A percentile compares a stretch with the other conserved stretches of the same genome.
Evolutionary conservation across 495 filamentous ascomycete species (phyloP).

Genomic region (Trichoderma erinaceum): DNA sequence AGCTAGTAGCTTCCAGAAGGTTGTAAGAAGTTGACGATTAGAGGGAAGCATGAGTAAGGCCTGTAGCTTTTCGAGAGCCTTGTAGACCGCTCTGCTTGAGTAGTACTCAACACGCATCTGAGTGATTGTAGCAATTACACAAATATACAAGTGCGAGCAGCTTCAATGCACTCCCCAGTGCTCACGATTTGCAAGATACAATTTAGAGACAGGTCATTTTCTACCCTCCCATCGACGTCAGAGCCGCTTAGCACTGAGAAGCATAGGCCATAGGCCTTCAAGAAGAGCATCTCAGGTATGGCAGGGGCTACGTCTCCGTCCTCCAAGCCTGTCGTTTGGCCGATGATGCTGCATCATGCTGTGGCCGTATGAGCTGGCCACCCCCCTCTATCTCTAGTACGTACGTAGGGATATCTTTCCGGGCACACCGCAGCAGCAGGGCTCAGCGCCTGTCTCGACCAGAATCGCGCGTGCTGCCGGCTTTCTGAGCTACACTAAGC

Average conservation of each 20-base stretch:
- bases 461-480: constrained; percentile 1
- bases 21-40: background rate
- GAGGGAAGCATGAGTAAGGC: background rate
- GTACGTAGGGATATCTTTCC: background rate
- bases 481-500: background rate
- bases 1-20: background rate
- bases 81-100: background rate
- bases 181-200: too few relatives aligned
- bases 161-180: too few relatives aligned
- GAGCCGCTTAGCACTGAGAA: background rate
- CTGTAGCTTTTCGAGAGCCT: background rate
- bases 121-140: too few relatives aligned
- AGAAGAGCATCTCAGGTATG: background rate
- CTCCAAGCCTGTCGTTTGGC: constrained; percentile 3
- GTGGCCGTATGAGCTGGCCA: constrained; percentile 10
- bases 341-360: background rate
- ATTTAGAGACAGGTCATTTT: too few relatives aligned
- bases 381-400: background rate
- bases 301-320: constrained; percentile 1
- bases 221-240: too few relatives aligned
- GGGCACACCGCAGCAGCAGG: background rate
- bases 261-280: background rate
- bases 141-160: too few relatives aligned
- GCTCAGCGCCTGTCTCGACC: background rate
- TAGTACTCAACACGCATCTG: background rate